These are phyloP conservation scores for Aaosphaeria arxii DNA, from an alignment of 2,329 filamentous ascomycete species.

Conservation along the genomic window DNA sequence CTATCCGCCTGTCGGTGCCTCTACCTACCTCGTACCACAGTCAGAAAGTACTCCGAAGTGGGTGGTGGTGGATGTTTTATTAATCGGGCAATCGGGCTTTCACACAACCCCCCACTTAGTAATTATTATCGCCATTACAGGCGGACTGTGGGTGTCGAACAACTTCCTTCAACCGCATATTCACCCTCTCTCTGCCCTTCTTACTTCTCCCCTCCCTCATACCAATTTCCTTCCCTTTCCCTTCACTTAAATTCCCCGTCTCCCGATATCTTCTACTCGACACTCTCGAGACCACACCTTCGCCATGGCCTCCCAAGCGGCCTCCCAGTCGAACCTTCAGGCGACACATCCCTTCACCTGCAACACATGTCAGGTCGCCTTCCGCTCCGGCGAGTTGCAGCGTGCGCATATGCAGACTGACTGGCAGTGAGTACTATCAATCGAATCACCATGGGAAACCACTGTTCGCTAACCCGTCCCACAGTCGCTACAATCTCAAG, in stretches of 20 bases:
- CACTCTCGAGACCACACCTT: neutral
- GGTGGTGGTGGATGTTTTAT: no score
- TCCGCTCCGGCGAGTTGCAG: conserved; percentile 89
- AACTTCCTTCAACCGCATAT: neutral
- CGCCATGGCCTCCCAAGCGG: conserved; percentile 31
- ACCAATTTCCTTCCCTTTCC: neutral
- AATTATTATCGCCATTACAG: no score
- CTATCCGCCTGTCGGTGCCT: no score
- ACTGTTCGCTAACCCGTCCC: neutral
- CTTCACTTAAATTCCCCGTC: neutral
- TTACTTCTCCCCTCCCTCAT: neutral
- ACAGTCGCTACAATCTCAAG: conserved; percentile 91
- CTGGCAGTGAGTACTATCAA: conserved; percentile 75
- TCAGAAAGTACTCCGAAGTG: no score
- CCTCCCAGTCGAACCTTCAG: conserved; percentile 34
- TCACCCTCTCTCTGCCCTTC: neutral
- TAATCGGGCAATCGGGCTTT: no score
- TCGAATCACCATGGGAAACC: neutral
- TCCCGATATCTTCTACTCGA: neutral
- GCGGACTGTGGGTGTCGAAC: no score
- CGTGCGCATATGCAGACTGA: conserved; percentile 96
- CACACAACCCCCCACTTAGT: no score
- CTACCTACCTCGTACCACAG: no score
- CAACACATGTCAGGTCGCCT: conserved; percentile 97
- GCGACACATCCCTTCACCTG: conserved; percentile 83